Conservation (phyloP, 2,329 filamentous ascomycete genomes). For the Fusarium clavum region DNA sequence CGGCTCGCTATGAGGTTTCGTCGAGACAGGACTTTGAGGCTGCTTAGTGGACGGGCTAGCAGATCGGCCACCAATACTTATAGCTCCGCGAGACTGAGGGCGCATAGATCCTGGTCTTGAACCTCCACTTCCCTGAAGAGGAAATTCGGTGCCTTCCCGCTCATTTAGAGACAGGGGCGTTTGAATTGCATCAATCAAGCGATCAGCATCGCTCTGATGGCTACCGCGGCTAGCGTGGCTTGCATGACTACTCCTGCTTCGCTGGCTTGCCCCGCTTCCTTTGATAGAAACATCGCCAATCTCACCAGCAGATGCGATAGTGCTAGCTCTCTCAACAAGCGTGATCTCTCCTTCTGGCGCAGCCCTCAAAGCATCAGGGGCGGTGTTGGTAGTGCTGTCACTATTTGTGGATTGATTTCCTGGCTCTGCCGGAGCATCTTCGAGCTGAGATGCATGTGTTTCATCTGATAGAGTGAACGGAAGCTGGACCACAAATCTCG, state of each 20-base stretch:
- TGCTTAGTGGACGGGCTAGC: conserved; percentile 20
- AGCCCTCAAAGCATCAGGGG: conserved; percentile 44
- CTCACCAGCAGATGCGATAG: conserved; percentile 24
- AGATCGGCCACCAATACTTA: conserved; percentile 22
- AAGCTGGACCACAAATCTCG: conserved; percentile 82
- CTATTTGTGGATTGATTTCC: conserved; percentile 20
- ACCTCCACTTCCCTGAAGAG: conserved; percentile 30
- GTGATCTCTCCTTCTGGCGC: conserved; percentile 66
- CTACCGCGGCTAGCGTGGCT: conserved; percentile 64
- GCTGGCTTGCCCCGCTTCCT: conserved; percentile 40
- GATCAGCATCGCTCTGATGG: conserved; percentile 71
- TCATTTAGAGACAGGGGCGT: conserved; percentile 63
- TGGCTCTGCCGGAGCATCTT: conserved; percentile 4
- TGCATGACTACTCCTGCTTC: conserved; percentile 55
- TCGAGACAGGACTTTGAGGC: conserved; percentile 16
- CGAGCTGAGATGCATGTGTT: conserved; percentile 34
- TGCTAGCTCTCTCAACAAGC: conserved; percentile 65
- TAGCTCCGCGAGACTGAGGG: conserved; percentile 6
- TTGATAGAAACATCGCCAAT: conserved; percentile 15
- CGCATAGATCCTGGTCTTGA: conserved; percentile 32
- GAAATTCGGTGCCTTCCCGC: conserved; percentile 50
- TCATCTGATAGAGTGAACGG: conserved; percentile 74
- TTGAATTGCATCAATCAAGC: conserved; percentile 78
- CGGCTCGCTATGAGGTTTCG: conserved; percentile 42
- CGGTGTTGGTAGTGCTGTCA: conserved; percentile 37